A percentile compares a stretch with the other conserved stretches of the same genome.
phyloP scores from a whole-genome alignment of 2,329 filamentous ascomycete species.

The Curvularia sp. region DNA sequence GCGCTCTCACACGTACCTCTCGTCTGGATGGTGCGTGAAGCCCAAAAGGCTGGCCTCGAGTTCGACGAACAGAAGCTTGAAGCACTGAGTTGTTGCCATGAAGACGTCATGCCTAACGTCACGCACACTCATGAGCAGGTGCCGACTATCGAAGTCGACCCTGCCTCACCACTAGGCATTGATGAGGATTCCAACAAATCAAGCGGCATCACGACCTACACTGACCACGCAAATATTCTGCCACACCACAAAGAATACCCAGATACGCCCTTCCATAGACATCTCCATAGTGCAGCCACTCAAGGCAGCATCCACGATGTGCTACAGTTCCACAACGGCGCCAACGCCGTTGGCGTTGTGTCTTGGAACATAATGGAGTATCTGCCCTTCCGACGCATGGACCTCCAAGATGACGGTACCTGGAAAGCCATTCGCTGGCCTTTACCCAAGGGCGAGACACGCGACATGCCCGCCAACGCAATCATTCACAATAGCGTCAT shows the following conservation, averaged over 20 bases:
- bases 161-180: slow-evolving; percentile 31
- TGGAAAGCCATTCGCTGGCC: slow-evolving; percentile 86
- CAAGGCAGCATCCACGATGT: slow-evolving; percentile 72
- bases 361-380: slow-evolving; percentile 83
- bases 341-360: slow-evolving; percentile 63
- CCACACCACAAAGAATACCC: slow-evolving; percentile 29
- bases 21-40: slow-evolving; percentile 73
- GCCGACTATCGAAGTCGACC: slow-evolving; percentile 45
- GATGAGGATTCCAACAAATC: not conserved
- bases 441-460: slow-evolving; percentile 75
- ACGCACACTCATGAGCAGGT: slow-evolving; percentile 21
- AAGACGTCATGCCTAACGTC: slow-evolving; percentile 31
- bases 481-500: slow-evolving; percentile 78
- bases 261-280: slow-evolving; percentile 59
- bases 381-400: slow-evolving; percentile 81
- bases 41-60: slow-evolving; percentile 68
- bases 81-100: slow-evolving; percentile 68
- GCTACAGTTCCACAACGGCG: slow-evolving; percentile 68
- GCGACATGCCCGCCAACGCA: slow-evolving; percentile 75
- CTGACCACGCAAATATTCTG: slow-evolving; percentile 28
- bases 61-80: slow-evolving; percentile 74
- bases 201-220: slow-evolving; percentile 11
- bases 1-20: slow-evolving; percentile 72
- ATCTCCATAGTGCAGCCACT: slow-evolving; percentile 64
- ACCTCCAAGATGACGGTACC: slow-evolving; percentile 72